A percentile compares a stretch with the other conserved stretches of the same genome.
These are phyloP conservation scores for Lyophyllum atratum DNA, from an alignment of 768 basidiomycete genomes.

Conservation along the genomic window DNA sequence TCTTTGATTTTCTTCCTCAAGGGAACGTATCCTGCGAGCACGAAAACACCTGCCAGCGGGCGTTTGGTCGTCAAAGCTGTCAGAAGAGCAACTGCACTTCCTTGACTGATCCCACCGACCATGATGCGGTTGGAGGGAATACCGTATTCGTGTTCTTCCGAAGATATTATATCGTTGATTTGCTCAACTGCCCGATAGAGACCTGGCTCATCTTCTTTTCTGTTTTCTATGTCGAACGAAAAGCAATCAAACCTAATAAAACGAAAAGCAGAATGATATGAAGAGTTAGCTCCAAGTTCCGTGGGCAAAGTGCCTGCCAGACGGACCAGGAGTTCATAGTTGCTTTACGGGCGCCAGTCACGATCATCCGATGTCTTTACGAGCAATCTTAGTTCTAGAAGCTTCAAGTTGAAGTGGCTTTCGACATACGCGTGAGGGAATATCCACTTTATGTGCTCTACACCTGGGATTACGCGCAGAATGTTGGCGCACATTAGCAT, in stretches of 20 bases:
- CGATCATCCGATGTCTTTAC: slow-evolving; percentile 34
- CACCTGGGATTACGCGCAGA: slow-evolving; percentile 36
- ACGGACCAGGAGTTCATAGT: slow-evolving; percentile 53
- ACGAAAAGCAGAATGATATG: not conserved
- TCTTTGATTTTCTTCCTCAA: slow-evolving; percentile 53
- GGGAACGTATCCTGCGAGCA: slow-evolving; percentile 66
- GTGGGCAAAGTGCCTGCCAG: not conserved
- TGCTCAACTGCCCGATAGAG: slow-evolving; percentile 50
- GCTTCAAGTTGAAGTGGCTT: not conserved
- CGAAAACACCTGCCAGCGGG: slow-evolving; percentile 58
- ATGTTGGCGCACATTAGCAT: slow-evolving; percentile 56
- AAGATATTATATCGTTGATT: slow-evolving; percentile 58
- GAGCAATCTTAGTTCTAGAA: not conserved
- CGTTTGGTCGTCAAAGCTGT: slow-evolving; percentile 51
- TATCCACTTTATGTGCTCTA: slow-evolving; percentile 69
- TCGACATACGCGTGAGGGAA: slow-evolving; percentile 56
- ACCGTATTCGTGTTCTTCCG: slow-evolving; percentile 54
- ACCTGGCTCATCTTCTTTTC: slow-evolving; percentile 57
- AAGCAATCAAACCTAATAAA: slow-evolving; percentile 55
- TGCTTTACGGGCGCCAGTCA: slow-evolving; percentile 57
- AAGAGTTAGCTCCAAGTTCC: not conserved
- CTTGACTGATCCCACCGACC: slow-evolving; percentile 77
- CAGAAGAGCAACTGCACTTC: slow-evolving; percentile 60
- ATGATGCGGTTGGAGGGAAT: slow-evolving; percentile 62
- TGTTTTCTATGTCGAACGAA: slow-evolving; percentile 43